These are phyloP conservation scores for Cladorrhinum samala DNA, from an alignment of 495 filamentous ascomycete genomes.

Conservation along the genomic window DNA sequence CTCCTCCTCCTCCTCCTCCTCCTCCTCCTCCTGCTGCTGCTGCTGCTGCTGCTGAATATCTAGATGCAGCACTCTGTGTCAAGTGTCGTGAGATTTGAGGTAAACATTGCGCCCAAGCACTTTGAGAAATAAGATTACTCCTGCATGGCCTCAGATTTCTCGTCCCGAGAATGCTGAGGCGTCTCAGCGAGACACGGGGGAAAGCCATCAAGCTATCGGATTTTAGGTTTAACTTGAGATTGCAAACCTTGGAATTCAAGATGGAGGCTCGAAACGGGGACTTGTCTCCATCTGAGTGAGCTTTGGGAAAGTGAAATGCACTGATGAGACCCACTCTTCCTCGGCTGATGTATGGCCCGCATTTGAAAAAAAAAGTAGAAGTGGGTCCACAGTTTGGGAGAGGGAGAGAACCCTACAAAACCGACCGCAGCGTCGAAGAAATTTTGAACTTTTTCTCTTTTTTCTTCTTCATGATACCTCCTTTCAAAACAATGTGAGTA, in stretches of 20 bases:
- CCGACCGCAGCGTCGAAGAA: slow-evolving; percentile 1
- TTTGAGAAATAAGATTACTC: not conserved
- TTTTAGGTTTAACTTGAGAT: not conserved
- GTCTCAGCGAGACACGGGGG: slow-evolving; percentile 18
- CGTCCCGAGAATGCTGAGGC: slow-evolving; percentile 12
- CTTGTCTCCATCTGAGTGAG: not conserved
- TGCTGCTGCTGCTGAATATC: not conserved
- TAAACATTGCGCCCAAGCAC: not conserved
- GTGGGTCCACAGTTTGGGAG: slow-evolving; percentile 13
- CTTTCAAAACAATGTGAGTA: slow-evolving; percentile 86
- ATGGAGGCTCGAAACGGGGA: not conserved
- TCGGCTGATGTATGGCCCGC: slow-evolving; percentile 18
- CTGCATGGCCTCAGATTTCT: not conserved
- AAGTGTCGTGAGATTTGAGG: slow-evolving; percentile 6
- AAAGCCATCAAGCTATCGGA: slow-evolving; percentile 17
- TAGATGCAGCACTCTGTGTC: slow-evolving; percentile 8
- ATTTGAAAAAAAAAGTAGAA: slow-evolving; percentile 6
- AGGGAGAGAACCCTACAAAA: slow-evolving; percentile 17
- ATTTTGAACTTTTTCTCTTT: slow-evolving; percentile 33
- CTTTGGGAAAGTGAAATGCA: slow-evolving; percentile 2
- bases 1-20: not conserved
- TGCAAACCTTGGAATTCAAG: too few species aligned
- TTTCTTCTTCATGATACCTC: slow-evolving; percentile 75
- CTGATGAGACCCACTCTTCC: slow-evolving; percentile 4
- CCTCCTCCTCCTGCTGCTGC: too few species aligned